Evolutionary conservation across 495 filamentous ascomycete species (phyloP), one percentile per base, ranked within the genome.

Genomic region (Bryoglossum gracile): DNA sequence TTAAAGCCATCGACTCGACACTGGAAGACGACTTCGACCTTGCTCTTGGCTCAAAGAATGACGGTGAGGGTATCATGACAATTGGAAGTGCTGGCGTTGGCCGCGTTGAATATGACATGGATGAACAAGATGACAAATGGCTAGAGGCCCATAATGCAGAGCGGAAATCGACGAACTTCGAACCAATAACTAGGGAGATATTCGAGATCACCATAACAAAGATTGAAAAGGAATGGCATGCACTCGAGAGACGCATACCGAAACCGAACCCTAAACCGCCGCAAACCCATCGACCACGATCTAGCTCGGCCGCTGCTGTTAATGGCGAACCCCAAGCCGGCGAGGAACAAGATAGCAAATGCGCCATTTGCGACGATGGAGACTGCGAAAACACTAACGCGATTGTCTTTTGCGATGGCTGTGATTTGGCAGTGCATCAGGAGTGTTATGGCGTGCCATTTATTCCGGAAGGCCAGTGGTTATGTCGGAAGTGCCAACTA

Each of bases 321-420:
- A 95, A 92, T 66, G 89, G 89, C 25, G 91, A 95, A 64, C 81
- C 83, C 16, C 81, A 81, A 46, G 86, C 79, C 3, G 89, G 89
- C 19, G 92, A 95, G 63, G 92, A 97, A 60, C 91, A 95, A 59
- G 92, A 97, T 57, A 94, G 81, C 62, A 97, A 96, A 63, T 99
- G 92, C 59, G 91, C 86, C 24, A 94, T 99, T 40, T 99, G 92
- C 55, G 92, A 97, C 62, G 92, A 97, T 61, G 94, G 92, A 23
- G 92, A 99, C 59, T 97, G 94, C 58, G 92, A 97, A 68, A 99
- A 97, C 62, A 89, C 90, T n/a, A 99, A 99, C 65, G 94, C 92
- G 5, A 99, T 99, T 59, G 94, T 99, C 18, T 99, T 98, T 66
- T 99, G 92, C 57, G 92, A 99, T 61, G 94, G 92, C 8, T 97